These are phyloP conservation scores for Cichorium intybus DNA, from an alignment of 140 eudicot genomes.

Conservation along the genomic window DNA sequence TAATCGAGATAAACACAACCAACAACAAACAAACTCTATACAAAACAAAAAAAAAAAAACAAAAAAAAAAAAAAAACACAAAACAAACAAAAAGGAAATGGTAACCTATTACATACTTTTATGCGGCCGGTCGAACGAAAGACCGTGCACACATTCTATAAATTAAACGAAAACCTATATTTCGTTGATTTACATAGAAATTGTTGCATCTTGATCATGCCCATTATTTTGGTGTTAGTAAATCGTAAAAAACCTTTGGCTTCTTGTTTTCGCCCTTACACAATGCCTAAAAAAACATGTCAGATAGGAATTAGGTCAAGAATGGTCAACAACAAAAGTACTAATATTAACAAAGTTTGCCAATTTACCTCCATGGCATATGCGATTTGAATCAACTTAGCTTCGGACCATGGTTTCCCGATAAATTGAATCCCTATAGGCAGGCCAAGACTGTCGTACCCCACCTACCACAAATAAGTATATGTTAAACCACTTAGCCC, in stretches of 20 bases:
- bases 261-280: slow-evolving; percentile 54
- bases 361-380: slow-evolving; percentile 64
- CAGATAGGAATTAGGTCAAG: background rate
- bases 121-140: background rate
- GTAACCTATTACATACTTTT: slow-evolving; percentile 20
- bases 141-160: slow-evolving; percentile 10
- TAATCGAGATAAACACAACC: background rate
- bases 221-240: slow-evolving; percentile 35
- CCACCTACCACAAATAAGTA: slow-evolving; percentile 51
- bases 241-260: slow-evolving; percentile 71
- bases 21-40: slow-evolving; percentile 1
- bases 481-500: background rate
- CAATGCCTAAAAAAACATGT: slow-evolving; percentile 44
- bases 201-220: slow-evolving; percentile 2
- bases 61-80: background rate
- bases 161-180: background rate
- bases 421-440: slow-evolving; percentile 95
- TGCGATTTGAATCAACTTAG: slow-evolving; percentile 67
- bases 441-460: slow-evolving; percentile 71
- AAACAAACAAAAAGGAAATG: background rate
- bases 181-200: slow-evolving; percentile 10
- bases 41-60: background rate
- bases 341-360: background rate
- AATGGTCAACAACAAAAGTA: background rate
- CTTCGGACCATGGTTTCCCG: slow-evolving; percentile 94